Evolutionary conservation across 163 green algal species (phyloP).

Genomic region (Scenedesmus sp.): DNA sequence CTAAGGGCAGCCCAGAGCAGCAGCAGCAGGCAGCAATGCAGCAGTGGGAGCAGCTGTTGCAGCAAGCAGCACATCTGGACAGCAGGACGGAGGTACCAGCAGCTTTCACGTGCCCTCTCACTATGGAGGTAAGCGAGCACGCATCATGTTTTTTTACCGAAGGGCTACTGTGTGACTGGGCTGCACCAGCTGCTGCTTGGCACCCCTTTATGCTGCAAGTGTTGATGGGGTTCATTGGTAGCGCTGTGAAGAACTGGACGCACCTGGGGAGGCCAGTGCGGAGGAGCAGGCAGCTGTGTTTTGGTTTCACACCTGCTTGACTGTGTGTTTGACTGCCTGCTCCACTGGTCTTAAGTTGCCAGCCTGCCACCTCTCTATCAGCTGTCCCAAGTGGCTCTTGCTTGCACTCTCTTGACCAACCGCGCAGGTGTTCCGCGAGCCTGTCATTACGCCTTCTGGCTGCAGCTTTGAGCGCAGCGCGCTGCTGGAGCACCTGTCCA

Average conservation of each 20-base stretch:
- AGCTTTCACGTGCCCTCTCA: slow-evolving; percentile 68
- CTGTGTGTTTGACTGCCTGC: too few species aligned
- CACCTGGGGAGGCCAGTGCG: too few species aligned
- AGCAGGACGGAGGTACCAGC: slow-evolving; percentile 37
- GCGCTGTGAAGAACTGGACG: too few species aligned
- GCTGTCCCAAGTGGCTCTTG: not conserved
- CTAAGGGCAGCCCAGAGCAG: not conserved
- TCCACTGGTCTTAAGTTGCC: not conserved
- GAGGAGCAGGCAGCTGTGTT: too few species aligned
- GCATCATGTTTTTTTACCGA: not conserved
- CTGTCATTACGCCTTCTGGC: slow-evolving; percentile 74
- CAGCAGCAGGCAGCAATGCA: not conserved
- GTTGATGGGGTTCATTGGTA: too few species aligned
- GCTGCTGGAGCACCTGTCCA: slow-evolving; percentile 79
- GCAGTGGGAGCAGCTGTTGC: slow-evolving; percentile 37
- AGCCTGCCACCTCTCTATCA: not conserved
- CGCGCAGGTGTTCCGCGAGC: slow-evolving; percentile 77
- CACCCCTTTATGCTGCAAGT: too few species aligned
- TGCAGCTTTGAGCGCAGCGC: slow-evolving; percentile 76
- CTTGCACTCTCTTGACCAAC: not conserved
- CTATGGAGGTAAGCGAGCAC: slow-evolving; percentile 67
- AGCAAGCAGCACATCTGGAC: slow-evolving; percentile 29
- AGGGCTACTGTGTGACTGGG: not conserved
- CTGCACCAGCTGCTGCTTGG: too few species aligned
- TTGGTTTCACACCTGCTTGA: too few species aligned